These are phyloP conservation scores for Phellopilus nigrolimitatus DNA, from an alignment of 1,284 basidiomycete species.

Conservation along the genomic window DNA sequence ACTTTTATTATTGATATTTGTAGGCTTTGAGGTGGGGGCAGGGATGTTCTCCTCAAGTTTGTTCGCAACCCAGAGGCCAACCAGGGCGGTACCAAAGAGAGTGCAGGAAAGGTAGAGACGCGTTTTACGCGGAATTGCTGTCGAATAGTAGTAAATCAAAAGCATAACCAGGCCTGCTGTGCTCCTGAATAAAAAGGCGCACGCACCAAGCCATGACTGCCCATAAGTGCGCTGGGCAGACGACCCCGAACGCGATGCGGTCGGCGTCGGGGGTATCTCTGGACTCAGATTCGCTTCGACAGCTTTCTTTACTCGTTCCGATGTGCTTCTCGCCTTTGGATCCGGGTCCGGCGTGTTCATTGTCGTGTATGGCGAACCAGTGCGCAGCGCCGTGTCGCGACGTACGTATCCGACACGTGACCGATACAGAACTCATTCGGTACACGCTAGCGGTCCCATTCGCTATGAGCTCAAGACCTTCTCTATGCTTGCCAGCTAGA, in stretches of 20 bases:
- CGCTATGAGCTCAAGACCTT: too few species aligned
- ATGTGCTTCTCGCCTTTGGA: slow-evolving; percentile 11
- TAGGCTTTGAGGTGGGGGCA: slow-evolving; percentile 5
- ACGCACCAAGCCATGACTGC: slow-evolving; percentile 19
- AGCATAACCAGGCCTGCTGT: background rate
- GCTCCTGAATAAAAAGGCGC: background rate
- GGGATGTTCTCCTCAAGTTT: slow-evolving; percentile 18
- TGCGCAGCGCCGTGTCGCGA: background rate
- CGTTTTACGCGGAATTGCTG: slow-evolving; percentile 17
- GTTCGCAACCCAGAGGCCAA: slow-evolving; percentile 14
- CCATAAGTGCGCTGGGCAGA: slow-evolving; percentile 12
- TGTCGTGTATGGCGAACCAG: background rate
- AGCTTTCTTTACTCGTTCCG: slow-evolving; percentile 6
- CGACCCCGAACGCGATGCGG: too few species aligned
- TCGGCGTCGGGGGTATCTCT: background rate
- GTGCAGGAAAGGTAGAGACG: slow-evolving; percentile 18
- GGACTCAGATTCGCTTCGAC: slow-evolving; percentile 15
- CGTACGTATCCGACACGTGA: slow-evolving; percentile 5
- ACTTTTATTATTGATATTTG: background rate
- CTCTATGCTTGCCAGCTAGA: background rate
- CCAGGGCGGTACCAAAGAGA: slow-evolving; percentile 17
- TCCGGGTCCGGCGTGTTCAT: background rate
- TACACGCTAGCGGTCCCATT: too few species aligned
- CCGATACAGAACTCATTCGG: too few species aligned
- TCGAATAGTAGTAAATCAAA: background rate